Evolutionary conservation across 1,284 basidiomycete species (phyloP).

Genomic region (Moesziomyces parantarcticus): DNA sequence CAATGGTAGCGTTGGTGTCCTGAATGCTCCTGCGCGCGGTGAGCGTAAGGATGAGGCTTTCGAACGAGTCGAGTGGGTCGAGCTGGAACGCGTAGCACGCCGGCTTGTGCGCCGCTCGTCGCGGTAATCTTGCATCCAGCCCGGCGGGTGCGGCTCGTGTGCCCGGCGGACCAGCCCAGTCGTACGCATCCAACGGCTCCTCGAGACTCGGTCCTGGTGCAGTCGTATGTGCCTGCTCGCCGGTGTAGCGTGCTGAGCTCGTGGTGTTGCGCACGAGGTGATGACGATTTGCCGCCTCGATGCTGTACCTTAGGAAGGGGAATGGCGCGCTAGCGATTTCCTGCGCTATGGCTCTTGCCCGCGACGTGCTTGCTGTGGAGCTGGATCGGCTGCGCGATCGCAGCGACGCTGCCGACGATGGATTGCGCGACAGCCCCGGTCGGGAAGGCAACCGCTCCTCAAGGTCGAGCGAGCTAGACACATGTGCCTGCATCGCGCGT

Average conservation of each 20-base stretch:
- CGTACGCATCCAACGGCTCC: conserved; percentile 43
- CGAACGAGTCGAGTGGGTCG: conserved; percentile 57
- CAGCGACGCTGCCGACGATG: conserved; percentile 15
- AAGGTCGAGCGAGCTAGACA: conserved; percentile 38
- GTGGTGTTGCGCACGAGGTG: conserved; percentile 5
- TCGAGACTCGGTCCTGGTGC: conserved; percentile 16
- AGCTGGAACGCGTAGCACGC: conserved; percentile 56
- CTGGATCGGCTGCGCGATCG: conserved; percentile 22
- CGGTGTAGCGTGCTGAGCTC: background rate
- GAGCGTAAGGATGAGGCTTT: conserved; percentile 52
- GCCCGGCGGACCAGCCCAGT: conserved; percentile 46
- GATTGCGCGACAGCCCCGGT: conserved; percentile 18
- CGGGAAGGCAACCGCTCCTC: conserved; percentile 13
- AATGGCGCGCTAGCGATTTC: conserved; percentile 42
- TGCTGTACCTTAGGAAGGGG: conserved; percentile 30
- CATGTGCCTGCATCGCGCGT: conserved; percentile 10
- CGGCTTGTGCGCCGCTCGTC: conserved; percentile 18
- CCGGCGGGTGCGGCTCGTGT: conserved; percentile 10
- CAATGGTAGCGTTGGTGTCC: conserved; percentile 19
- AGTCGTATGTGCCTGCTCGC: background rate
- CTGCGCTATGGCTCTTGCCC: conserved; percentile 36
- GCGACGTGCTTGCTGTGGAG: conserved; percentile 26
- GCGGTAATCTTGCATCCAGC: conserved; percentile 1
- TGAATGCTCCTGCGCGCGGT: conserved; percentile 23
- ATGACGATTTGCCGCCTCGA: conserved; percentile 31